These are phyloP conservation scores for Geotrichum australiense DNA, from an alignment of 1,139 yeast species.

Conservation along the genomic window DNA sequence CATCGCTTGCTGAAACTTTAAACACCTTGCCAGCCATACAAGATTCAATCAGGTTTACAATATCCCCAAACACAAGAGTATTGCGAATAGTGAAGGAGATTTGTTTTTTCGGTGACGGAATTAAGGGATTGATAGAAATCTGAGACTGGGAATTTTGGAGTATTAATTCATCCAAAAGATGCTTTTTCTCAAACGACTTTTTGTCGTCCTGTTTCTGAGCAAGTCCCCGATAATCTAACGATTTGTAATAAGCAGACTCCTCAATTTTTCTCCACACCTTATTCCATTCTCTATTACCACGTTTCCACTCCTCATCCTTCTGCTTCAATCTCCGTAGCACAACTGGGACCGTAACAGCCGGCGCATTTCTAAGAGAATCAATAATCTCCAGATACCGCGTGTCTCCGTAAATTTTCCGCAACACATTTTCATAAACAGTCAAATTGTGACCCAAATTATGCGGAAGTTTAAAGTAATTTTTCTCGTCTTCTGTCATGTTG, in stretches of 20 bases:
- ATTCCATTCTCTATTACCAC: slow-evolving; percentile 98
- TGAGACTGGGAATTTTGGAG: not conserved
- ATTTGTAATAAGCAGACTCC: slow-evolving; percentile 86
- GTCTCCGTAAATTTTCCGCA: slow-evolving; percentile 86
- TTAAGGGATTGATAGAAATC: not conserved
- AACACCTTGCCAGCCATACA: too few species aligned
- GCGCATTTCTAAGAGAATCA: slow-evolving; percentile 90
- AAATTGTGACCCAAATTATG: slow-evolving; percentile 83
- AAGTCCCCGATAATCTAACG: slow-evolving; percentile 89
- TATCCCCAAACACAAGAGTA: slow-evolving; percentile 1
- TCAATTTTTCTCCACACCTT: slow-evolving; percentile 98
- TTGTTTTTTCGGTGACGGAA: not conserved
- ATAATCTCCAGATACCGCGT: slow-evolving; percentile 95
- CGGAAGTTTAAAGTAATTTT: slow-evolving; percentile 76
- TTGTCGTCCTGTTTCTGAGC: slow-evolving; percentile 96
- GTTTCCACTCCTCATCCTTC: slow-evolving; percentile 98
- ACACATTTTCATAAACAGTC: slow-evolving; percentile 91
- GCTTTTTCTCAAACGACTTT: slow-evolving; percentile 80
- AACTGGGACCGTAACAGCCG: slow-evolving; percentile 91
- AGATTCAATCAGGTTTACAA: not conserved
- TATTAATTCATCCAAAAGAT: slow-evolving; percentile 29
- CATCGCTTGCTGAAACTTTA: too few species aligned
- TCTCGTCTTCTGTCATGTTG: slow-evolving; percentile 87
- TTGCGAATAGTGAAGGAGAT: not conserved
- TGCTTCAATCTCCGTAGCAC: slow-evolving; percentile 88